A percentile compares a stretch with the other conserved stretches of the same genome.
Evolutionary conservation across 805 yeast species (phyloP).

Genomic region (Suhomyces xylopsoci): DNA sequence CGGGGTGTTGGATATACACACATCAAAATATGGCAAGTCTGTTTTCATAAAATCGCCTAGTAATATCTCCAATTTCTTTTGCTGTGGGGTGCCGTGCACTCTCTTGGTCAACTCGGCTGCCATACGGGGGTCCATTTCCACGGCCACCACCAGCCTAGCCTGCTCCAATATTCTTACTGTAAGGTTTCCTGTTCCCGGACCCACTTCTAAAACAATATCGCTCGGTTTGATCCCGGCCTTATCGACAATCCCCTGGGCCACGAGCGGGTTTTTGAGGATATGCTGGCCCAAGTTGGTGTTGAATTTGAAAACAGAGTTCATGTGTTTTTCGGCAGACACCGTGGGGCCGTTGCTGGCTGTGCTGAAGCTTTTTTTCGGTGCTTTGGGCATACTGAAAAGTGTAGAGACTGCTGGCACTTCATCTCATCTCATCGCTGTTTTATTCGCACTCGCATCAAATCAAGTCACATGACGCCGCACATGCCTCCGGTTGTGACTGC

Average conservation of each 20-base stretch:
- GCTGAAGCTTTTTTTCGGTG: constrained; percentile 59
- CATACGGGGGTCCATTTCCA: constrained; percentile 99
- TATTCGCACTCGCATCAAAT: neutral
- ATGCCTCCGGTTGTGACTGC: neutral
- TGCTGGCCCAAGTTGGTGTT: constrained; percentile 97
- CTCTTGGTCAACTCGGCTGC: constrained; percentile 97
- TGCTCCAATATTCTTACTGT: constrained; percentile 90
- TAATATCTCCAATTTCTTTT: constrained; percentile 85
- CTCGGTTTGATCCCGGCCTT: constrained; percentile 91
- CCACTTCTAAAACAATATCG: constrained; percentile 91
- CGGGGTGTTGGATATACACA: constrained; percentile 96
- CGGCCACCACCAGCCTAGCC: constrained; percentile 92
- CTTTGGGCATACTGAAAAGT: constrained; percentile 51
- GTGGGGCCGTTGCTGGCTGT: constrained; percentile 45
- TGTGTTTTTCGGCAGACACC: constrained; percentile 68
- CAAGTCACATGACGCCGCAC: neutral
- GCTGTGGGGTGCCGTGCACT: constrained; percentile 94
- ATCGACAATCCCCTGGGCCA: constrained; percentile 97
- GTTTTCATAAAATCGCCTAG: constrained; percentile 96
- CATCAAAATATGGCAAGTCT: constrained; percentile 90
- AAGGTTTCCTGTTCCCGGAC: constrained; percentile 98
- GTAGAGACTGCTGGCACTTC: neutral
- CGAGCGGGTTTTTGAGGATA: constrained; percentile 90
- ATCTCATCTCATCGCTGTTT: neutral
- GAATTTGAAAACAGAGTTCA: constrained; percentile 88